Evolutionary conservation across 371 early-diverging fungal species (phyloP).

Genomic region (Saksenaea oblongispora): DNA sequence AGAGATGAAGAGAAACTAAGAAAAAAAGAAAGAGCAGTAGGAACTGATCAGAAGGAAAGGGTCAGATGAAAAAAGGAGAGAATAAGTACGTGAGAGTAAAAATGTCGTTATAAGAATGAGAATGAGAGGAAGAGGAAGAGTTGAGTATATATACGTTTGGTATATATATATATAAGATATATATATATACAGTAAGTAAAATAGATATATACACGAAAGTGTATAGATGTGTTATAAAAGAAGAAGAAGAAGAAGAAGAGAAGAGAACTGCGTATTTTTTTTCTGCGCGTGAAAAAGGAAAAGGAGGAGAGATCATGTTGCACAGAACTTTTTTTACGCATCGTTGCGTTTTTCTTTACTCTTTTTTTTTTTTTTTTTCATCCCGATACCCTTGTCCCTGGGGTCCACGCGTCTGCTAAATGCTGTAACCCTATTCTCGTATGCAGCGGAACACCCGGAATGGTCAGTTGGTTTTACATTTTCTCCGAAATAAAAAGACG

Average conservation of each 20-base stretch:
- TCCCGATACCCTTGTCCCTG: conserved; percentile 3
- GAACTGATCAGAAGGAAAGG: neutral
- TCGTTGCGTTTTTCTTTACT: neutral
- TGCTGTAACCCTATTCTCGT: neutral
- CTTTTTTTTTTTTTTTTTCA: too few relatives aligned
- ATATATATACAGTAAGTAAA: neutral
- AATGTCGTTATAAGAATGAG: neutral
- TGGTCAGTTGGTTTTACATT: too few relatives aligned
- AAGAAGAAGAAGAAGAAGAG: neutral
- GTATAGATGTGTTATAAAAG: neutral
- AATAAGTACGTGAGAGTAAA: conserved; percentile 1
- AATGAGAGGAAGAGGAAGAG: neutral
- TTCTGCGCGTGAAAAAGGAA: neutral
- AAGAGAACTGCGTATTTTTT: neutral
- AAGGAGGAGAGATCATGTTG: conserved; percentile 3
- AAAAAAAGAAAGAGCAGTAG: neutral
- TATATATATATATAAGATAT: neutral
- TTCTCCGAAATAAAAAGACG: neutral
- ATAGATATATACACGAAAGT: neutral
- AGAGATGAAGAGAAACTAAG: conserved; percentile 1
- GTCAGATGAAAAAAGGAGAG: neutral
- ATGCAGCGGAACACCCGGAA: neutral
- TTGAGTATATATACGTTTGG: neutral
- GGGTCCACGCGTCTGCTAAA: neutral
- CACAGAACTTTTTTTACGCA: conserved; percentile 2